Evolutionary conservation across 169 alveolate genomes (phyloP).

Genomic region (Toxoplasma gondii): DNA sequence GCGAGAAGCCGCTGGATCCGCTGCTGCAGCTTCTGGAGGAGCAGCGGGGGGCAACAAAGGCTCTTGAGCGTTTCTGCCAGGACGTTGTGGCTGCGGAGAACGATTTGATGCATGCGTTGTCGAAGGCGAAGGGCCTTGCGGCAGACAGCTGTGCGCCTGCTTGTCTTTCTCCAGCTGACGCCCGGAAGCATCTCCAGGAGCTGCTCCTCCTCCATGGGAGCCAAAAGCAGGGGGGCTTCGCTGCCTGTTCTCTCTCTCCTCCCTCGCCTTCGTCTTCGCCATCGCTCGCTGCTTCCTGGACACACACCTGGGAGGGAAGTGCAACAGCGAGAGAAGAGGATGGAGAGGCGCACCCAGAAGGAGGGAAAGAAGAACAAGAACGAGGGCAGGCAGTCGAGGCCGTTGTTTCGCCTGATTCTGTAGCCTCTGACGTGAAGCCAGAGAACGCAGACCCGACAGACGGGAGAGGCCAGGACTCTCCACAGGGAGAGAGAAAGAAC

Average conservation of each 20-base stretch:
- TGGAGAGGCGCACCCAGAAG: neutral
- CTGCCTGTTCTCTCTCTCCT: neutral
- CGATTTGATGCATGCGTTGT: neutral
- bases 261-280: neutral
- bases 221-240: neutral
- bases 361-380: neutral
- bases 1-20: neutral
- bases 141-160: neutral
- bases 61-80: neutral
- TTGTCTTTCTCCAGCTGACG: neutral
- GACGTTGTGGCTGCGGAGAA: neutral
- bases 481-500: neutral
- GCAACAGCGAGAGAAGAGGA: conserved; percentile 6
- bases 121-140: neutral
- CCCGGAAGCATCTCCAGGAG: neutral
- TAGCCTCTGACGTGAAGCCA: too few species aligned
- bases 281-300: neutral
- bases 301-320: too few species aligned
- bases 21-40: neutral
- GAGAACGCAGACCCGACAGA: too few species aligned
- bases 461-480: neutral
- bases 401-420: too few species aligned
- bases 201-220: neutral
- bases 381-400: neutral
- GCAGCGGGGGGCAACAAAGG: neutral